phyloP scores from a whole-genome alignment of 1,284 basidiomycete species.

The Leccinum pachyderme region DNA sequence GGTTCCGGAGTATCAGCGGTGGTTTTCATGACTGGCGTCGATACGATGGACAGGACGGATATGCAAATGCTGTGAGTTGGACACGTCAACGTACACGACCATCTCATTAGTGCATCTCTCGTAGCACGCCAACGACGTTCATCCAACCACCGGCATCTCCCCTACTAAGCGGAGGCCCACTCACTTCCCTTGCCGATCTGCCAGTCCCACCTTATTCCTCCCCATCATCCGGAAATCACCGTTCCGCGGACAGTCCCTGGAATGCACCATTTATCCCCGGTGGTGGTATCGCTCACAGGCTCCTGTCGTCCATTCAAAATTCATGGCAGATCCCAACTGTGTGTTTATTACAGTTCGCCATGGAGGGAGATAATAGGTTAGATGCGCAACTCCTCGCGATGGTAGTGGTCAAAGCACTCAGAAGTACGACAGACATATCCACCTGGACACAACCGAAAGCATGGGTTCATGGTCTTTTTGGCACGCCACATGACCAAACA shows the following conservation, averaged over 20 bases:
- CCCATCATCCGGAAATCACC: slow-evolving; percentile 38
- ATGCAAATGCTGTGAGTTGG: slow-evolving; percentile 68
- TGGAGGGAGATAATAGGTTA: slow-evolving; percentile 76
- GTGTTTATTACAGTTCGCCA: slow-evolving; percentile 60
- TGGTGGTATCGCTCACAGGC: slow-evolving; percentile 66
- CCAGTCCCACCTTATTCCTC: slow-evolving; percentile 53
- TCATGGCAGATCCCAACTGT: slow-evolving; percentile 58
- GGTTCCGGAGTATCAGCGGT: slow-evolving; percentile 47
- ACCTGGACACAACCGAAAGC: slow-evolving; percentile 60
- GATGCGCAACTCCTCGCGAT: slow-evolving; percentile 67
- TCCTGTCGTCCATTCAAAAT: slow-evolving; percentile 55
- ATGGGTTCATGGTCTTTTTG: slow-evolving; percentile 70
- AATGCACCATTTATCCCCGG: slow-evolving; percentile 67
- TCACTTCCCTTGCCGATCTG: slow-evolving; percentile 40
- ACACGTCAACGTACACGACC: not conserved
- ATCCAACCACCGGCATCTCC: slow-evolving; percentile 43
- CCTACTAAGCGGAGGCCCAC: slow-evolving; percentile 38
- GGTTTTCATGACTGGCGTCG: slow-evolving; percentile 71
- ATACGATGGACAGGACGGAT: slow-evolving; percentile 70
- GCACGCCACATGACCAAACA: slow-evolving; percentile 66
- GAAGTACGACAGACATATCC: slow-evolving; percentile 30
- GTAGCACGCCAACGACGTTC: slow-evolving; percentile 60
- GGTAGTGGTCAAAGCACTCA: slow-evolving; percentile 50
- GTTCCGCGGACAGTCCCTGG: slow-evolving; percentile 30
- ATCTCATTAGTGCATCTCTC: slow-evolving; percentile 34